Percentiles rank a stretch among this genome's conserved stretches.
phyloP scores from a whole-genome alignment of 2,329 filamentous ascomycete species.

The Cladosporium cucumerinum region DNA sequence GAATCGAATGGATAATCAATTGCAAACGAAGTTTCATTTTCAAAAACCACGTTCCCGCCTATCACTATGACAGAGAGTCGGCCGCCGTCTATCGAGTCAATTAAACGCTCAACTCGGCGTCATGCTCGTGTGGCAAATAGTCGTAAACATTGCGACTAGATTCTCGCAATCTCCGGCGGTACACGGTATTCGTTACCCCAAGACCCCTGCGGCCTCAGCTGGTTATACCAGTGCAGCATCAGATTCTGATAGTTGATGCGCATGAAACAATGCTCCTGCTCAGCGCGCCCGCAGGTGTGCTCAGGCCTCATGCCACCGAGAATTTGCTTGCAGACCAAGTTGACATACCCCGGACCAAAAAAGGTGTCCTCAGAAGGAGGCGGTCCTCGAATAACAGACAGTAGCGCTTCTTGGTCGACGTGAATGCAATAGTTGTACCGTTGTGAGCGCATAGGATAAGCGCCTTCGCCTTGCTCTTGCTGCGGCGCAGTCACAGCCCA shows the following conservation, averaged over 20 bases:
- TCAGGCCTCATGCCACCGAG: slow-evolving; percentile 11
- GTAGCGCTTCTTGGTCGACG: slow-evolving; percentile 19
- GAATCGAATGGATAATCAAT: neutral
- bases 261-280: slow-evolving; percentile 15
- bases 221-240: slow-evolving; percentile 15
- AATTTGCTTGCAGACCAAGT: slow-evolving; percentile 5
- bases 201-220: slow-evolving; percentile 4
- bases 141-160: neutral
- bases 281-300: slow-evolving; percentile 5
- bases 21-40: neutral
- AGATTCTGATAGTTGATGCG: slow-evolving; percentile 12
- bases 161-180: slow-evolving; percentile 12
- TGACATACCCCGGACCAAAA: slow-evolving; percentile 7
- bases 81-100: neutral
- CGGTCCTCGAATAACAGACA: slow-evolving; percentile 14
- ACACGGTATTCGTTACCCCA: slow-evolving; percentile 8
- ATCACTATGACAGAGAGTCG: neutral
- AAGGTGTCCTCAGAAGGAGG: slow-evolving; percentile 7
- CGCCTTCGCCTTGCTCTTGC: slow-evolving; percentile 17
- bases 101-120: neutral
- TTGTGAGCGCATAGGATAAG: slow-evolving; percentile 6
- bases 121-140: neutral
- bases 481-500: slow-evolving; percentile 14
- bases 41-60: neutral
- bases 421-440: slow-evolving; percentile 21